Base-by-base conservation (phyloP, 768 basidiomycete species). In the Kondoa subrosea region DNA sequence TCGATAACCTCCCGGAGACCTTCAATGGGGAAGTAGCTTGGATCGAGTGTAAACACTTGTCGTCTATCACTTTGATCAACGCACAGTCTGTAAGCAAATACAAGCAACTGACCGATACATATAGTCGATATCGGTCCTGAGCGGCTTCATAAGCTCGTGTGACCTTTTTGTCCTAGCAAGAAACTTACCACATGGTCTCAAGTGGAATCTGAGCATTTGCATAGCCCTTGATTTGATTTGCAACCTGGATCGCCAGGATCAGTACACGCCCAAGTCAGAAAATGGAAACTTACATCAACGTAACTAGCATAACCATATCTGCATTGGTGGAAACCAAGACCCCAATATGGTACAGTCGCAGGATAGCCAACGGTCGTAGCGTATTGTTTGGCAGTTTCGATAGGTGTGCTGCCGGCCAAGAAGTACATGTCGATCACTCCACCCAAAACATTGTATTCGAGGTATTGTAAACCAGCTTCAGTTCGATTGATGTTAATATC, bases 21-120 rank as follows among this genome's bases (percentile, higher is more conserved):
- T 25, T 77, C 69, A 4, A 84, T 60, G 0, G 86, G 85, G 79
- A 87, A 87, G 75, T 85, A 85, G 29, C 82, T 76, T 0, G 84
- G 83, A 71, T 87, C 85, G 56, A 83, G 77, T 0, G 85, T 88
- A 76, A 87, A 87, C 64, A 86, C 81, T 29, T 83, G 79, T n/a
- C 85, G 81, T 61, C n/a, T n/a, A n/a, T n/a, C n/a, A n/a, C n/a
- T n/a, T n/a, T n/a, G n/a, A n/a, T n/a, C n/a, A n/a, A n/a, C n/a
- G n/a, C n/a, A n/a, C n/a, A n/a, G n/a, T n/a, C n/a, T n/a, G n/a
- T n/a, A n/a, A n/a, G n/a, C n/a, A n/a, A n/a, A n/a, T n/a, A n/a
- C n/a, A n/a, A n/a, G n/a, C n/a, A n/a, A n/a, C n/a, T n/a, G n/a
- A n/a, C n/a, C 80, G 75, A 73, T 82, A 79, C 85, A 87, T 87